Base-by-base conservation (phyloP, 2,329 filamentous ascomycete genomes). In the Blastomyces percursus region DNA sequence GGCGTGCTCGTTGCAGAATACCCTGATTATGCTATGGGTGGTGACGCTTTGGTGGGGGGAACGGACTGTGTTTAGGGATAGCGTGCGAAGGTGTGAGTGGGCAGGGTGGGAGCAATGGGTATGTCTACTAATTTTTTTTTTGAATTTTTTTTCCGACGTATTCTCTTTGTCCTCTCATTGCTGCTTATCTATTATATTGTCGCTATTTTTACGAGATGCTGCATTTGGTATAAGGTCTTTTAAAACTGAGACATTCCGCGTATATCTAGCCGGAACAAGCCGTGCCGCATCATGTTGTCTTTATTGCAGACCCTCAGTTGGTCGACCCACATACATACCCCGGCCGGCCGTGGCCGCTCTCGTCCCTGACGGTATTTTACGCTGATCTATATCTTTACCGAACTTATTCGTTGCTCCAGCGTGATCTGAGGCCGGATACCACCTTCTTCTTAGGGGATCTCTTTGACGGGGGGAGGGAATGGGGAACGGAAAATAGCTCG, bases 321-420 rank as follows among this genome's bases (percentile, higher is more conserved):
- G 91, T 94, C 71, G 92, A 96, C 75, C 90, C 91, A 61, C 90
- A 96, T 74, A 95, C 91, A n/a, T 96, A 96, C 71, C 90, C 91
- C 2, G 91, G 88, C 68, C 86, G 92, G 54, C 86, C 85, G 48
- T 89, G 86, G 86, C 86, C 85, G 12, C 76, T 89, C n/a, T 86
- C 84, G 8, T 80, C 79, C 8, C 73, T 88, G 64, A 89, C 87
- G 0, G 80, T 87, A 64, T 78, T 79, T 63, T 86, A 96, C 68
- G 95, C 92, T 62, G 94, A 99, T 75, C 89, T 91, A 71, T 99
- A 96, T 75, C 83, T 99, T 66, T 86, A 87, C 50, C 86, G 92
- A 51, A 86, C 89, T 9, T 97, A 95, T 73, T 83, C 80, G n/a
- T 82, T 87, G 61, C 82, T 97, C 63, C 91, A 96, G 70, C 78